Evolutionary conservation across 1,284 basidiomycete genomes (phyloP), one percentile per base, ranked within the genome.

Genomic region (Leccinum glutinopallens): DNA sequence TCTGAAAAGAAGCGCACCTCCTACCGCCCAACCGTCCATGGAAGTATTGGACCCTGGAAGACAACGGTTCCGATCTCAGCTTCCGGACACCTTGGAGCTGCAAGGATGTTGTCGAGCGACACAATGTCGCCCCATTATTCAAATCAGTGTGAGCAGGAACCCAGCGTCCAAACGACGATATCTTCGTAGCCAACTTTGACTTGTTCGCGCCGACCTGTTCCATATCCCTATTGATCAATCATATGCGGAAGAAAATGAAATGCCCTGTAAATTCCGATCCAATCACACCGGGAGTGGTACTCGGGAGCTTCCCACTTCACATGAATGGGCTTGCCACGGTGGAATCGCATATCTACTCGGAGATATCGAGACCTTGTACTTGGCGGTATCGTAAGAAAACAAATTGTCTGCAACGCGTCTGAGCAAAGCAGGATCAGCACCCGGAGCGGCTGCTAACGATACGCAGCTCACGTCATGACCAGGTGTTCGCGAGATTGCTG

Each of bases 61-160:
- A 87, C 84, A 22, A 93, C 83, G n/a, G 81, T 82, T 1, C 94
- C 95, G 13, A 81, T 83, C 64, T 87, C 84, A 4, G 79, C 78
- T 55, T 84, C 83, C 29, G 73, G 73, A 4, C 76, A 73, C 17
- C 79, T 73, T 12, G 77, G 72, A 39, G 74, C 71, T 39, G 75
- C 71, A 22, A 75, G 79, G 64, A 73, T 72, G 39, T 82, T 77
- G n/a, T 84, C 82, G 62, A 91, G 72, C 35, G 89, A 90, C 33
- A 88, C 79, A 73, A 97, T 91, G 1, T 95, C 97, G 63, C 96
- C 89, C 92, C 94, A 98, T 75, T 97, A 96, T 67, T 96, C 91
- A n/a, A n/a, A 67, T 90, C 86, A 66, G 22, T 51, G 22, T 94
- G 90, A 17, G 98, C 90, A 17, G 95, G 94, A 15, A 92, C 82